Percentiles rank a stretch among this genome's conserved stretches.
Conservation (phyloP, 306 rosid species). For the Rubus parviflorus region DNA sequence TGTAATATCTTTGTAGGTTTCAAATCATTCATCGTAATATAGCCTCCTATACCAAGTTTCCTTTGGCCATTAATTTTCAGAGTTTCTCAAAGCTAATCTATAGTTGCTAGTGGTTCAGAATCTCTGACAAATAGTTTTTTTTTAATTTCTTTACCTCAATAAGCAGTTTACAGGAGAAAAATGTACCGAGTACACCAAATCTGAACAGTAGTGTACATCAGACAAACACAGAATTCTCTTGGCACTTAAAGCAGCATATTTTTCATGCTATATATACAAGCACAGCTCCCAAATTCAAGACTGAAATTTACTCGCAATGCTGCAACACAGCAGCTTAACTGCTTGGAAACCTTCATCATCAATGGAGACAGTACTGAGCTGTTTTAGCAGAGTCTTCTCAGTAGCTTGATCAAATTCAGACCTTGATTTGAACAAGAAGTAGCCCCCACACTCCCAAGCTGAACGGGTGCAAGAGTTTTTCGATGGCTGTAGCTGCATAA, state of each 20-base stretch:
- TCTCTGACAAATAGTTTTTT: neutral
- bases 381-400: conserved; percentile 24
- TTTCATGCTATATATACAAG: neutral
- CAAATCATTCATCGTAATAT: conserved; percentile 19
- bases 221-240: neutral
- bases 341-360: conserved; percentile 33
- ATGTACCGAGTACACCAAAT: neutral
- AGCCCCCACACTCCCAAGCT: conserved; percentile 50
- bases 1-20: conserved; percentile 15
- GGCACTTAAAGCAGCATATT: neutral
- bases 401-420: conserved; percentile 36
- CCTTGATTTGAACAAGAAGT: conserved; percentile 35
- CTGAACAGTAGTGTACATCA: neutral
- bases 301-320: conserved; percentile 17
- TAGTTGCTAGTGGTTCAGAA: neutral
- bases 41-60: conserved; percentile 16
- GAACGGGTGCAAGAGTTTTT: conserved; percentile 26
- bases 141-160: neutral
- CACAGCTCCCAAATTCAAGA: conserved; percentile 15
- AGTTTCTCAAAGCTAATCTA: neutral
- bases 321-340: conserved; percentile 37
- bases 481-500: conserved; percentile 26
- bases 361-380: conserved; percentile 20
- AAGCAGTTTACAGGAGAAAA: neutral
- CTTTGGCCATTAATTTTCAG: neutral